Base-by-base conservation (phyloP, 2,329 filamentous ascomycete genomes). In the Colletotrichum gigasporum region DNA sequence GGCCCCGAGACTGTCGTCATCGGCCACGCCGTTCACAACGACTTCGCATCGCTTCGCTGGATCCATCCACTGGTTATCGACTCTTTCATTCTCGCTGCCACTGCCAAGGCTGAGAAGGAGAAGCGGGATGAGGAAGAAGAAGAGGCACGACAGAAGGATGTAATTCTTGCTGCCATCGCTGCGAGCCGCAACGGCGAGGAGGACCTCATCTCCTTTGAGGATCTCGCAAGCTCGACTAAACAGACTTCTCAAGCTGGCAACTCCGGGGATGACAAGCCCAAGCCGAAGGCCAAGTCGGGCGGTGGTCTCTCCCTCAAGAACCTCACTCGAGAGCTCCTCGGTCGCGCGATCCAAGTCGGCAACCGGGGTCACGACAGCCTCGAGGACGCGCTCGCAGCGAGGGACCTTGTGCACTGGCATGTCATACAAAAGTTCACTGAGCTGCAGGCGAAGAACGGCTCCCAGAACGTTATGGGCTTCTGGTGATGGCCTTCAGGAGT, bases 1-100 rank as follows among this genome's bases (percentile, higher is more conserved):
- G 77, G 79, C 0, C 77, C 77, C 0, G 68, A 79, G 0, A 87
- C 85, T 0, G 73, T 86, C 8, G 74, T 87, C 6, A 73, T 87
- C 2, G 79, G 79, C 0, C 85, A 87, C 54, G 76, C 75, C 0
- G 78, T 76, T 1, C 69, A 77, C 9, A 74, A 75, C 34, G 83
- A 85, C 64, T 68, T 86, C 16, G 68, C 69, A 0, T 73, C 77
- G 1, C 69, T 87, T 65, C 74, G 83, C n/a, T 84, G 82, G 81
- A 79, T 83, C 11, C 84, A 86, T 66, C 55, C 57, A 0, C 59
- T 66, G 0, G 71, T 85, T 1, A 72, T 85, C 16, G 84, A 87
- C 68, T 83, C 83, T 0, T 69, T 76, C n/a, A 24, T 78, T 2
- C 62, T 79, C 11, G 77, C 78, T 54, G 70, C 68, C 68, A 42